Evolutionary conservation across 139 green algal genomes (phyloP), one percentile per base, ranked within the genome.

Genomic region (Chlorella sorokiniana): DNA sequence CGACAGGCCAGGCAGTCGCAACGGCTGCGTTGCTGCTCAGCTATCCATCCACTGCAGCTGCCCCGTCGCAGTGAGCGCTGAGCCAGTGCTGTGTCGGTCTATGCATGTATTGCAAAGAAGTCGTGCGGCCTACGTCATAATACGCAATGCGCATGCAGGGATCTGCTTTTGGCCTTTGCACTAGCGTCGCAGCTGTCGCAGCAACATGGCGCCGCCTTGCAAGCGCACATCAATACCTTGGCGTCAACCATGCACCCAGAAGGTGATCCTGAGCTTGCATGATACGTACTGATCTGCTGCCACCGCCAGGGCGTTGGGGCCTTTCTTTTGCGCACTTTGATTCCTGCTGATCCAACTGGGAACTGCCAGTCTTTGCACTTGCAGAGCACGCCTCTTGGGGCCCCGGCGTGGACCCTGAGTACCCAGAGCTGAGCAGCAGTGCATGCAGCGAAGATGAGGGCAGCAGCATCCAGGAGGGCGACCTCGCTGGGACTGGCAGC

Each of bases 151-250:
- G 14, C 9, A 3, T n/a, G 73, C 73, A 79, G 73, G 45, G 73
- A 79, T 52, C 52, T 79, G 51, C 73, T 52, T 2, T 37, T 56
- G n/a, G 75, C 56, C 41, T 40, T 71, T 29, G 59, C 71, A n/a
- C 75, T 81, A 38, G 75, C 59, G n/a, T 56, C 40, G 41, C 59
- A 81, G 56, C 59, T 81, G 59, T 59, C 75, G 38, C 59, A 33
- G 52, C 52, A 25, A 40, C 40, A 71, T 41, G 42, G 59, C 29
- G 40, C 10, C 0, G 59, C 42, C 40, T 40, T 81, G 59, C 25
- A 9, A 7, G n/a, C 38, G 31, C 41, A 72, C n/a, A 31, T 56
- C 1, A 6, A 37, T 11, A 56, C 40, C 16, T 59, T 81, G 16
- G 14, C 51, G 25, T 23, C 37, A 9, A 61, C 52, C 1, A 31